Evolutionary conservation across 768 basidiomycete species (phyloP), one percentile per base, ranked within the genome.

Genomic region (Kwoniella europaea): DNA sequence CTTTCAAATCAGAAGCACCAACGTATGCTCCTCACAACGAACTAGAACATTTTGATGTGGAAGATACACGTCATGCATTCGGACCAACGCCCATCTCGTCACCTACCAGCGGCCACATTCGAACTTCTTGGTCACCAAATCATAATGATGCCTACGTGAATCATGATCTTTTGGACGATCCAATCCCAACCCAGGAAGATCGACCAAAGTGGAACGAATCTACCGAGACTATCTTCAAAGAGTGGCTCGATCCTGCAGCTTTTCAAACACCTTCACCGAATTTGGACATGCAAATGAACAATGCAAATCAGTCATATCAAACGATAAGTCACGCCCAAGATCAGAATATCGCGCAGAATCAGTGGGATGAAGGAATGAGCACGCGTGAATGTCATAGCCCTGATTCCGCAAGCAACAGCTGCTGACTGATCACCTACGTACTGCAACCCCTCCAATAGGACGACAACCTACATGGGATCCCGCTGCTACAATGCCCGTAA

Each of bases 191-290:
- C 46, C 3, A 50, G 3, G 46, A 50, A 50, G 10, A 6, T 50
- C 46, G 46, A 50, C 46, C 46, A 16, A 10, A 50, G 5, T 58
- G 57, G 57, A 27, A 42, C 15, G 57, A 58, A 35, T 58, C 57
- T 20, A 58, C 57, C 7, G 57, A 58, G 29, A 24, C 57, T 9
- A 27, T 58, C 3, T 7, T 58, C 18, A 58, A 58, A 16, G 57
- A 58, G 15, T 58, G 27, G 20, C 57, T 58, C 57, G 27, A 58
- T 35, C 57, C 57, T n/a, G 22, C 57, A 13, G 27, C 57, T 27
- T 58, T 58, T 3, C 27, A 27, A 10, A 13, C 22, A 29, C 27
- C 57, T 20, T 16, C 27, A 24, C 24, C 13, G 18, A 24, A 3
- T 9, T 9, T 55, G 4, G 13, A 55, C 4, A 7, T 20, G 20